Conservation (phyloP, 495 filamentous ascomycete species). For the Penicillium lividum region DNA sequence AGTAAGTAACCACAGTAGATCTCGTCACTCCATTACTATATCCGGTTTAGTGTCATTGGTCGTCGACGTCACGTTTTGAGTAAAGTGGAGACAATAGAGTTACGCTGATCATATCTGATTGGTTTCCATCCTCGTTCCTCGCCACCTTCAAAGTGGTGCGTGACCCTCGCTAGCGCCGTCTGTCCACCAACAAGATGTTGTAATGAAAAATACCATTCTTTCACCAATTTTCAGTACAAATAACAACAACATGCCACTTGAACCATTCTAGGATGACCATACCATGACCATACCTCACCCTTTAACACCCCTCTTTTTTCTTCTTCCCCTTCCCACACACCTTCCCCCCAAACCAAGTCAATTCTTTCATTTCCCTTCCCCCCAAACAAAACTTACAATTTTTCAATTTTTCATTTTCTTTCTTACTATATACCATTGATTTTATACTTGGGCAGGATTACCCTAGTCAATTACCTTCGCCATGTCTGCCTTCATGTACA, state of each 20-base stretch:
- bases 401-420: slow-evolving; percentile 13
- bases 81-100: background rate
- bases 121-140: slow-evolving; percentile 19
- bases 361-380: slow-evolving; percentile 25
- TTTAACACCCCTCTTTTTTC: slow-evolving; percentile 30
- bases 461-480: slow-evolving; percentile 28
- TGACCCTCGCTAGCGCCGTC: slow-evolving; percentile 31
- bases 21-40: slow-evolving; percentile 10
- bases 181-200: background rate
- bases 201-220: slow-evolving; percentile 8
- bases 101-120: slow-evolving; percentile 11
- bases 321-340: slow-evolving; percentile 29
- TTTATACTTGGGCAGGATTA: slow-evolving; percentile 24
- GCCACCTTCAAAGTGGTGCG: slow-evolving; percentile 37
- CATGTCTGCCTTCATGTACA: slow-evolving; percentile 80
- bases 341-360: slow-evolving; percentile 11
- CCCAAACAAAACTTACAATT: slow-evolving; percentile 25
- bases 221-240: background rate
- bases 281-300: slow-evolving; percentile 14
- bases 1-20: slow-evolving; percentile 8
- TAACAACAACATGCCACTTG: too few species aligned
- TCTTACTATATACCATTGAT: slow-evolving; percentile 32
- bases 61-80: slow-evolving; percentile 29
- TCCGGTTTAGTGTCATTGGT: slow-evolving; percentile 17
- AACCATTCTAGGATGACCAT: background rate